Conservation (phyloP, 2,329 filamentous ascomycete species). For the Botrytis squamosa region DNA sequence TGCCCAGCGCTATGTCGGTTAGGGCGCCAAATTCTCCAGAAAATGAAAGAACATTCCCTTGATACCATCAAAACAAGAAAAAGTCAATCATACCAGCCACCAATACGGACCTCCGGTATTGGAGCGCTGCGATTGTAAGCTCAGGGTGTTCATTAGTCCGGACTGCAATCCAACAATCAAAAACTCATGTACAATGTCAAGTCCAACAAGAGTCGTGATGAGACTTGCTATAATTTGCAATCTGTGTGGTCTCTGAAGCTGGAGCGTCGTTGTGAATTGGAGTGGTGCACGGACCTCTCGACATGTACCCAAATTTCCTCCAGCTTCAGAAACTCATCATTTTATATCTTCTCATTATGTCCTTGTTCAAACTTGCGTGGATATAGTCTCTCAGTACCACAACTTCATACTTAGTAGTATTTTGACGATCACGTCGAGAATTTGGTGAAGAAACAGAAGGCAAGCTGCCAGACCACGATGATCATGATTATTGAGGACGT, state of each 20-base stretch:
- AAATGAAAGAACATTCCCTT: neutral
- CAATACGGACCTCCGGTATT: neutral
- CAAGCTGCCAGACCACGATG: neutral
- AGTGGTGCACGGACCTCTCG: neutral
- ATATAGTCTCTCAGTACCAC: neutral
- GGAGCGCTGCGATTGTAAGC: neutral
- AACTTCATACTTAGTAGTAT: neutral
- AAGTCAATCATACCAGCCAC: neutral
- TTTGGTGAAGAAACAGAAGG: neutral
- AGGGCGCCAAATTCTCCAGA: neutral
- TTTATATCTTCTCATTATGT: neutral
- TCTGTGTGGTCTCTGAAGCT: neutral
- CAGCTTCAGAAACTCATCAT: neutral
- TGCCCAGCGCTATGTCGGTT: neutral
- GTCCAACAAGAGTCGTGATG: neutral
- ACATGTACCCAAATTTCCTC: neutral
- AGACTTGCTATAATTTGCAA: neutral
- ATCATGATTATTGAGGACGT: neutral
- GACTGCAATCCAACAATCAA: neutral
- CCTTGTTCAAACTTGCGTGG: too few species aligned
- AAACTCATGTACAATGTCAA: neutral
- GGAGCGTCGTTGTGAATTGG: neutral
- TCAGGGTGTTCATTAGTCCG: neutral
- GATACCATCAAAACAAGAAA: neutral
- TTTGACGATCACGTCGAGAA: neutral